A percentile compares a stretch with the other conserved stretches of the same genome.
These are phyloP conservation scores for Sphaerulina populicola DNA, from an alignment of 2,329 filamentous ascomycete species.

Conservation along the genomic window DNA sequence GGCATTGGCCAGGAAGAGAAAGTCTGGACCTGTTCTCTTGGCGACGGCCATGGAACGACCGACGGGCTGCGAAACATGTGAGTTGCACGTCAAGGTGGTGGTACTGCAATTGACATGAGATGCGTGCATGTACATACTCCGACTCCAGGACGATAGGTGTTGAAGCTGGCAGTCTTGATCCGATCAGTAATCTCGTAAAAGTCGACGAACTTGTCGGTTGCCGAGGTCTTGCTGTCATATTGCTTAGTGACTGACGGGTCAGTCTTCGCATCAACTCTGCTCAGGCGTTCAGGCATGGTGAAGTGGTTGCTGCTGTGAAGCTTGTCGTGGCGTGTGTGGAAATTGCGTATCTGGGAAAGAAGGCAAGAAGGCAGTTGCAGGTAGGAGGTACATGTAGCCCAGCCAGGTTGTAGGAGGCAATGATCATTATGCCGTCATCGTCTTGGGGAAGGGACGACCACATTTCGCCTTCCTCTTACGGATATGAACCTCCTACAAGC, in stretches of 20 bases:
- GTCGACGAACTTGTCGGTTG: slow-evolving; percentile 41
- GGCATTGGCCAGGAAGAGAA: slow-evolving; percentile 45
- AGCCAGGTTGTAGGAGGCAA: too few relatives aligned
- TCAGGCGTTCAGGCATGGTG: slow-evolving; percentile 41
- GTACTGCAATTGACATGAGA: background rate
- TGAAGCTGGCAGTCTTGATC: slow-evolving; percentile 40
- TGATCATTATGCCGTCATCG: too few relatives aligned
- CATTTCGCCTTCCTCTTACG: too few relatives aligned
- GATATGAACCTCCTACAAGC: too few relatives aligned
- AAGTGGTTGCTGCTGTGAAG: slow-evolving; percentile 6
- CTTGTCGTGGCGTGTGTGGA: background rate
- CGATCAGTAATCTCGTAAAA: slow-evolving; percentile 42
- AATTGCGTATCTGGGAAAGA: background rate
- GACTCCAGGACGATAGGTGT: slow-evolving; percentile 36
- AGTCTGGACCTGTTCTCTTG: slow-evolving; percentile 50
- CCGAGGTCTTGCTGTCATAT: slow-evolving; percentile 39
- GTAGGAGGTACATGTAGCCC: too few relatives aligned
- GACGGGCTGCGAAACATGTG: slow-evolving; percentile 18
- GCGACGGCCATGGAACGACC: slow-evolving; percentile 44
- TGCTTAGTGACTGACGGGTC: slow-evolving; percentile 46
- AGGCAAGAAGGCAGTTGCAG: background rate
- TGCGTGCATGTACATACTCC: slow-evolving; percentile 26
- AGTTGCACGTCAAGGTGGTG: slow-evolving; percentile 27
- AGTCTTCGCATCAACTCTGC: slow-evolving; percentile 37
- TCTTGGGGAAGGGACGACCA: too few relatives aligned